phyloP scores from a whole-genome alignment of 2,329 filamentous ascomycete species.

The Ustulina deusta region DNA sequence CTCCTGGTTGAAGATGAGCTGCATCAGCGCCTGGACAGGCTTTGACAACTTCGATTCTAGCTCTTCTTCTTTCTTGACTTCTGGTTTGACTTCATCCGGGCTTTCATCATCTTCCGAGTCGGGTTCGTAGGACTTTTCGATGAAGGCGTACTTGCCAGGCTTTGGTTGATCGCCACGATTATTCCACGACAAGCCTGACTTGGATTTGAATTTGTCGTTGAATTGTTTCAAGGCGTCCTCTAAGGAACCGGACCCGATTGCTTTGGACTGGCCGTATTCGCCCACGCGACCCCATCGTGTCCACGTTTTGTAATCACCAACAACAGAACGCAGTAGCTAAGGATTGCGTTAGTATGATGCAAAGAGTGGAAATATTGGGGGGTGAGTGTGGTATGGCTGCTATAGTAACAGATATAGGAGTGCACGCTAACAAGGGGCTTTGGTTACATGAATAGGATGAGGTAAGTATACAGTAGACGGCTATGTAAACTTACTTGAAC shows the following conservation, averaged over 20 bases:
- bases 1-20: slow-evolving; percentile 84
- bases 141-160: slow-evolving; percentile 79
- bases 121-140: slow-evolving; percentile 81
- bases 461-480: neutral
- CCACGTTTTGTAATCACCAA: slow-evolving; percentile 70
- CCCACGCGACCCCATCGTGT: slow-evolving; percentile 85
- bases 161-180: slow-evolving; percentile 68
- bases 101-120: slow-evolving; percentile 61
- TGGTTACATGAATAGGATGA: neutral
- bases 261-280: slow-evolving; percentile 64
- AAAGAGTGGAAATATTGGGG: slow-evolving; percentile 11
- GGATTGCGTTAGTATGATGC: slow-evolving; percentile 12
- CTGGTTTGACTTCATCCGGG: slow-evolving; percentile 41
- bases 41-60: slow-evolving; percentile 47
- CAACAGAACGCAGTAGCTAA: slow-evolving; percentile 58
- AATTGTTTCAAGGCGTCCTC: slow-evolving; percentile 62
- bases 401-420: neutral
- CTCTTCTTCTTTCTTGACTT: slow-evolving; percentile 43
- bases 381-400: neutral
- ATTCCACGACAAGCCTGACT: slow-evolving; percentile 69
- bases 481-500: slow-evolving; percentile 66
- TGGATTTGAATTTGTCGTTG: slow-evolving; percentile 72
- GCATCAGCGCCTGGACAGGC: slow-evolving; percentile 75
- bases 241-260: slow-evolving; percentile 58
- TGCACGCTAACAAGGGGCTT: neutral